Evolutionary conservation across 139 green algal genomes (phyloP), one percentile per base, ranked within the genome.

Genomic region (Chlamydomonas incerta): DNA sequence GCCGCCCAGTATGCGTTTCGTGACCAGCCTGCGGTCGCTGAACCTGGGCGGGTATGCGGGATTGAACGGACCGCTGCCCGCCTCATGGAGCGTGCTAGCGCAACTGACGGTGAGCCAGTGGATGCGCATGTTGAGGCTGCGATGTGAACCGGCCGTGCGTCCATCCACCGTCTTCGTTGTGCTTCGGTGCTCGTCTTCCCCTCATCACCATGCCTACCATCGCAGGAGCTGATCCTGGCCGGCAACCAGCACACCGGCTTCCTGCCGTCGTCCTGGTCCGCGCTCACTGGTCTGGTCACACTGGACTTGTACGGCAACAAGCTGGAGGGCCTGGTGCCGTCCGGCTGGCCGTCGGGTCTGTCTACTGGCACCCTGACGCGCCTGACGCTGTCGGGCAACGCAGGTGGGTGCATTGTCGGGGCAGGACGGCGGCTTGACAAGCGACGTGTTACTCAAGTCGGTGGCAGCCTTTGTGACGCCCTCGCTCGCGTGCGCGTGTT

Each of bases 241-340:
- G 50, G 55, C 52, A 72, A 72, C 74, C 14, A 23, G 17, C 74
- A 71, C 28, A 72, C 74, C 2, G 55, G 55, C 17, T 31, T 58
- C 57, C 74, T 82, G 33, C 80, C 80, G 33, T 41, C 77, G 34
- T 41, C 65, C 14, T 75, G 63, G 63, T 34, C n/a, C 1, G 13
- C 29, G 35, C 63, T 85, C 3, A 31, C 77, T 31, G 18, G 9
- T 23, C 33, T 85, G 41, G n/a, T 47, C 66, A 35, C 33, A 29
- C 52, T 86, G n/a, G 68, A 86, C 80, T 15, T 86, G 15, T 33
- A 52, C 8, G 68, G 31, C n/a, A 79, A 86, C 66, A 20, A 21
- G 41, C 34, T 83, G 8, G 29, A 62, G 28, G 76, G 62, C 60
- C 34, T 29, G 8, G 46, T 81, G 57, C 74, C 74, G 2, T 33